Evolutionary conservation across 352 stramenopile genomes (phyloP), one percentile per base, ranked within the genome.

Genomic region (Pythium biforme): DNA sequence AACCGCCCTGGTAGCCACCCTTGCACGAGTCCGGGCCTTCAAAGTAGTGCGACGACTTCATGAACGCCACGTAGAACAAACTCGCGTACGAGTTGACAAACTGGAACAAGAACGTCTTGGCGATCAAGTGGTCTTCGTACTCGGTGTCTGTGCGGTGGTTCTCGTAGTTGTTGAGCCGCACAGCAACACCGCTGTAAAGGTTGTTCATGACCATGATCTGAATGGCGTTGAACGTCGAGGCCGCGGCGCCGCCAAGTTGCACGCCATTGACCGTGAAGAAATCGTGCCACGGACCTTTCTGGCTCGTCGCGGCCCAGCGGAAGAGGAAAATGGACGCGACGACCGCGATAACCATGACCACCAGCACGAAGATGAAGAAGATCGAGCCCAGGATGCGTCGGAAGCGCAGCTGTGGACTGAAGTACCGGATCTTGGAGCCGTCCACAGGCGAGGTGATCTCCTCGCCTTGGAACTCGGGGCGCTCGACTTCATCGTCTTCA

Each of bases 101-200:
- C 64, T 91, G 84, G 72, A 94, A 94, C 0, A 92, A 48, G 55
- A 94, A 89, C 10, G 83, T 90, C 61, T 92, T 90, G 59, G 66
- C 81, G 66, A 94, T 92, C 64, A 94, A 59, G 56, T 97, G 81
- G 59, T 98, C 96, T 68, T 98, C 85, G 75, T 96, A 98, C 66
- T 98, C 89, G 2, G 94, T 97, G 67, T 99, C 95, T 0, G 96
- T 99, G 58, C 94, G 84, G 67, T 99, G 97, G 76, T 99, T 99
- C 67, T 99, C 97, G 20, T 70, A 90, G 23, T 79, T 74, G 62
- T 92, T 92, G 37, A 92, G 70, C n/a, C 75, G 76, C 26, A 74
- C 62, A 6, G 83, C 79, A 25, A 92, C 68, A 4, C 72, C 74
- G 19, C 72, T 83, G 64, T 92, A 92, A 27, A 92, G 66, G 37